Evolutionary conservation across 2,329 filamentous ascomycete species (phyloP), one percentile per base, ranked within the genome.

Genomic region (Colletotrichum endophyticum): DNA sequence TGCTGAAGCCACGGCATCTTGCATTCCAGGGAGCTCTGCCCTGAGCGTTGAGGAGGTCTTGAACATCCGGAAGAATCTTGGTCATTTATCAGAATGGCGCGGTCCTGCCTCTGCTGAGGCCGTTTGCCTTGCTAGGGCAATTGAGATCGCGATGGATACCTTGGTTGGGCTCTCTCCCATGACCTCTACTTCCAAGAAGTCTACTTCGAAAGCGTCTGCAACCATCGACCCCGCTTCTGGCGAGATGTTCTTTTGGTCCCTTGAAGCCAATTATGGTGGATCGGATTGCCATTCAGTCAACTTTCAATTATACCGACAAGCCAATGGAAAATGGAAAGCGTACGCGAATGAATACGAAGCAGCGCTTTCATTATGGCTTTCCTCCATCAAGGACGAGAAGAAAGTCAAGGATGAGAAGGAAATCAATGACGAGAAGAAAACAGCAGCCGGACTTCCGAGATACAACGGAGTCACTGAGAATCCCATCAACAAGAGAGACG

Each of bases 241-340:
- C 28, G 28, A 30, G 28, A 30, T 30, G 28, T 30, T 30, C 28
- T 30, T 27, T 6, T 71, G 36, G 30, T 32, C n/a, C 1, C 34
- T 66, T 8, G 39, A 49, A 5, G 39, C 39, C 4, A 12, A 3
- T 22, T 49, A 49, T 22, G 39, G 11, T 49, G 39, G 34, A 36
- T 16, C 6, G 4, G 2, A 16, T 5, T 7, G 2, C 6, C 2
- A 16, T 36, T 7, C 34, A 15, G 13, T 66, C 22, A 27, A 44
- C 0, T 66, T 66, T 1, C 6, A 44, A n/a, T 0, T 66, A 6
- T 5, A 22, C 0, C 19, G 3, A 49, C 19, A 12, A 6, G 19
- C 39, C 3, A 5, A 49, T 27, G 36, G 34, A 1, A 27, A 49
- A 13, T 66, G 63, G 63, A 66, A 28, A 12, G n/a, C 63, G 1